Evolutionary conservation across 441 rosid species (phyloP), one percentile per base, ranked within the genome.

Genomic region (Kokia cookei): DNA sequence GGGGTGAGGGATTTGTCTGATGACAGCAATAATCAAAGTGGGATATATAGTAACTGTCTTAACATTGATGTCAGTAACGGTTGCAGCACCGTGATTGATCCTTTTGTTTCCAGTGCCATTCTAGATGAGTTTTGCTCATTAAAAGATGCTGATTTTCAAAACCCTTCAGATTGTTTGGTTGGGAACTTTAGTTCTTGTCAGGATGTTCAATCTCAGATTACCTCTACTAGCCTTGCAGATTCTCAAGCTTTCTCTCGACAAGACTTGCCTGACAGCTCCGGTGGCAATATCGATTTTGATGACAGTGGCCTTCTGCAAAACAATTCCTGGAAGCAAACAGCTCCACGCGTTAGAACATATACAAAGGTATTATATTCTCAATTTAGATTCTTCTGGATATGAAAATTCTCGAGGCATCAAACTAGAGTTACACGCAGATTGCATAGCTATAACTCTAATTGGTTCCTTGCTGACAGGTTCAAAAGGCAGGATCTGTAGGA

Each of bases 171-270:
- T 71, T 91, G 93, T 79, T 74, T 96, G 72, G 76, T 92, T 1
- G 91, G 88, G 32, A 95, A 84, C 75, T 86, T 88, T 67, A 87
- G 87, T 81, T 80, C 88, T 42, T 92, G 92, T 77, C 99, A 93
- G 83, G 99, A 96, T 85, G 90, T 93, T 63, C 98, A 93, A 82
- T 93, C 98, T 57, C 98, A 96, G 83, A 93, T 96, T 71, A 93
- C 98, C 64, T 93, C 94, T 40, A 87, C 89, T 48, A 96, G 98
- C 82, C 85, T 96, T 73, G 92, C 97, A 50, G 98, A 93, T 43
- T 89, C 97, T 5, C 96, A 88, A 78, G 86, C 94, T 50, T 84
- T 93, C 82, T 89, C 94, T 24, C 88, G 85, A 64, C 97, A 88
- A 70, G 99, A 93, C 68, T 80, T 91, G 69, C 92, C 87, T 0